Conservation (phyloP, 345 rosid genomes). For the Citrus sp. region DNA sequence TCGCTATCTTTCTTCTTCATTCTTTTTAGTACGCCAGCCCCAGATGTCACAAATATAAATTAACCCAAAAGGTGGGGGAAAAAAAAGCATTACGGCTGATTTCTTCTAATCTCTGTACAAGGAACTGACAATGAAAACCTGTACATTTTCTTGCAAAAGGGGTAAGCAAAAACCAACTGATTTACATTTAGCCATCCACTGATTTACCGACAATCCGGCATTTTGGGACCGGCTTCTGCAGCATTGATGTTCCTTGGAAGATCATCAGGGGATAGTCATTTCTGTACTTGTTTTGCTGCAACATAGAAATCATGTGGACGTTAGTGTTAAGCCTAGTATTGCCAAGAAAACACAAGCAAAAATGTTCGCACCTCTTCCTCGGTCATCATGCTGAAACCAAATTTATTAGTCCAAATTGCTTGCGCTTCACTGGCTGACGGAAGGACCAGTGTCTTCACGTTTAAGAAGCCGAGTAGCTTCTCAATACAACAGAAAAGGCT, state of each 20-base stretch:
- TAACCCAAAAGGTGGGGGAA: neutral
- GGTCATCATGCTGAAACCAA: conserved; percentile 60
- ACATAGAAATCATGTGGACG: neutral
- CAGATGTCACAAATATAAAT: neutral
- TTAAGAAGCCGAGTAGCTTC: conserved; percentile 60
- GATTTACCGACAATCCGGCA: conserved; percentile 28
- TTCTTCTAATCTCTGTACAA: conserved; percentile 20
- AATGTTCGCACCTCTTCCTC: conserved; percentile 52
- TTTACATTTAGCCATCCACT: conserved; percentile 16
- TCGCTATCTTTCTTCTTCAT: neutral
- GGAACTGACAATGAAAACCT: neutral
- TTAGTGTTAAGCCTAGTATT: neutral
- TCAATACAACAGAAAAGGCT: conserved; percentile 70
- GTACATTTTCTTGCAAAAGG: conserved; percentile 19
- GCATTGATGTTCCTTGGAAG: conserved; percentile 81
- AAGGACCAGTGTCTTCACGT: conserved; percentile 66
- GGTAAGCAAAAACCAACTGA: conserved; percentile 16
- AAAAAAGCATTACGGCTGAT: neutral
- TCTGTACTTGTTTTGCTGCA: conserved; percentile 47
- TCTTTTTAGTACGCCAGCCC: neutral
- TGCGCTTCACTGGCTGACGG: conserved; percentile 91
- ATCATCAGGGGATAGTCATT: conserved; percentile 67
- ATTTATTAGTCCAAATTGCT: conserved; percentile 86
- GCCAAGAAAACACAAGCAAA: neutral
- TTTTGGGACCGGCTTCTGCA: conserved; percentile 61